These are phyloP conservation scores for Cnidoscolus chayamansa DNA, from an alignment of 441 rosid species.

Conservation along the genomic window DNA sequence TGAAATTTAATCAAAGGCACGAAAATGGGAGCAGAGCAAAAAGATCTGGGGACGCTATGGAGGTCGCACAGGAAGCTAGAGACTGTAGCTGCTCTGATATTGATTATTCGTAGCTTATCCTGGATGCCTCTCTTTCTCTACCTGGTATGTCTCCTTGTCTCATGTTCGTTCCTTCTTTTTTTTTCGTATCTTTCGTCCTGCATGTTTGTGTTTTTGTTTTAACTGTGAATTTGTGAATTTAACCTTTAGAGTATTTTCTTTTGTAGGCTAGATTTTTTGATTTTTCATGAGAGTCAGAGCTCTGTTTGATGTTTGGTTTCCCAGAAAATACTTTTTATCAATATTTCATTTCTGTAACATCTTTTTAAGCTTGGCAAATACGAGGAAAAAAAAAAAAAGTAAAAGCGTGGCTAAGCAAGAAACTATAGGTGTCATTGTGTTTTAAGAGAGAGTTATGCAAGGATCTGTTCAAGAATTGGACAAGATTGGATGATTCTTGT, in stretches of 20 bases:
- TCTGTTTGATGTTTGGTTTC: not conserved
- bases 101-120: not conserved
- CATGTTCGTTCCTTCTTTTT: not conserved
- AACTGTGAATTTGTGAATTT: too few species aligned
- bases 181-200: not conserved
- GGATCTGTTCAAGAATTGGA: constrained; percentile 81
- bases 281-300: not conserved
- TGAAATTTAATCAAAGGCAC: too few species aligned
- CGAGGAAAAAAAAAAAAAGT: not conserved
- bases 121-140: not conserved
- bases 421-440: not conserved
- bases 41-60: constrained; percentile 2
- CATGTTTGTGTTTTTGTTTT: too few species aligned
- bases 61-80: not conserved
- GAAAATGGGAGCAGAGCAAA: not conserved
- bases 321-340: not conserved
- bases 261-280: not conserved
- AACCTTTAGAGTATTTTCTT: not conserved
- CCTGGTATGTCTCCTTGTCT: not conserved
- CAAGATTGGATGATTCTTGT: constrained; percentile 55
- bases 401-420: too few species aligned
- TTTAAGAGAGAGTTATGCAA: constrained; percentile 66
- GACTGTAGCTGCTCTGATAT: not conserved
- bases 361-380: not conserved
- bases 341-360: not conserved